A percentile compares a stretch with the other conserved stretches of the same genome.
Conservation (phyloP, 805 yeast genomes). For the Yarrowia divulgata region DNA sequence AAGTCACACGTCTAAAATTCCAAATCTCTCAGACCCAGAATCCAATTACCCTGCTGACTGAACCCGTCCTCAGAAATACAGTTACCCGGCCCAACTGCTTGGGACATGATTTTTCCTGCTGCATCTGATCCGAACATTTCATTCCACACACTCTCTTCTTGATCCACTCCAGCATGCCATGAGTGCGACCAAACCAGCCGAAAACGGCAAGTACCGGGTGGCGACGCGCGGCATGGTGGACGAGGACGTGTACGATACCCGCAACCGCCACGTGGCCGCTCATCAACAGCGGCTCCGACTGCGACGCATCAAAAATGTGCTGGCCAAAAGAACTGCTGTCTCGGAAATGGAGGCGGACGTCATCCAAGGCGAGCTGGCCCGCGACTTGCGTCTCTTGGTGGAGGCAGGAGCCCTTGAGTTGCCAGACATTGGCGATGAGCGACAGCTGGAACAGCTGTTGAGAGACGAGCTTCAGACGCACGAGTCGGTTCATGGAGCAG, state of each 20-base stretch:
- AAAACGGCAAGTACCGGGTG: constrained; percentile 38
- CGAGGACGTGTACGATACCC: constrained; percentile 29
- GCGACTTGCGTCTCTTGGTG: constrained; percentile 37
- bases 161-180: constrained; percentile 29
- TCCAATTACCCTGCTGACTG: neutral
- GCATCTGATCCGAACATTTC: neutral
- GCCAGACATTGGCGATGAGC: constrained; percentile 33
- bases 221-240: constrained; percentile 37
- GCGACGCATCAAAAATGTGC: constrained; percentile 38
- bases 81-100: constrained; percentile 1
- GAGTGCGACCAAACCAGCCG: constrained; percentile 29
- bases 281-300: constrained; percentile 31
- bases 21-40: too few species aligned
- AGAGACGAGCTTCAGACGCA: constrained; percentile 27
- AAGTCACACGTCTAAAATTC: too few species aligned
- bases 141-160: neutral
- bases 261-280: constrained; percentile 33
- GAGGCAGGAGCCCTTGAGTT: constrained; percentile 29
- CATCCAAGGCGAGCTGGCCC: constrained; percentile 22
- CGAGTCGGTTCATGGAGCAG: constrained; percentile 28
- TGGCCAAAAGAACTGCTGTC: constrained; percentile 23
- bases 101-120: neutral
- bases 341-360: constrained; percentile 37
- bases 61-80: constrained; percentile 10
- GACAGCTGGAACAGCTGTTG: constrained; percentile 25